Evolutionary conservation across 441 rosid species (phyloP), one percentile per base, ranked within the genome.

Genomic region (Corymbia citriodora): DNA sequence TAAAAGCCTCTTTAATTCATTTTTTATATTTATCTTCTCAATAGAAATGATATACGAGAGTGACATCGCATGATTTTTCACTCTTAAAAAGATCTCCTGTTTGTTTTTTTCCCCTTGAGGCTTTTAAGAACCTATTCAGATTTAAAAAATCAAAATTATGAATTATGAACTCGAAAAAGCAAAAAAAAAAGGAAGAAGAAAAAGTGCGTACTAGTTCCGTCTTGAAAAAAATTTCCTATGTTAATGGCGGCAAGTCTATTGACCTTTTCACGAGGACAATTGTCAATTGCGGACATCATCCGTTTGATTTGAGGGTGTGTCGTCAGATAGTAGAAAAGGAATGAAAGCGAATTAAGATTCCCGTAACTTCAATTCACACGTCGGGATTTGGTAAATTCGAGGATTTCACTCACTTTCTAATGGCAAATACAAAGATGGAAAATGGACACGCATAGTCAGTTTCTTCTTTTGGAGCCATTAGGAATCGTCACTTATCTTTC

Each of bases 241-340:
- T 4, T 7, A 11, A 45, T 10, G 27, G 10, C 8, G 0, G 3
- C 14, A 6, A 11, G 10, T 72, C 15, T 19, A 40, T 19, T 72
- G 8, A 18, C 40, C 25, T 17, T 70, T 23, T 33, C 1, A 0
- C 1, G 13, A 19, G 27, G 14, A 6, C 48, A 57, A 21, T 70
- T 70, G 33, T 15, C 15, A 5, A 11, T 72, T 10, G 27, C 2
- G 10, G 12, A 10, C 9, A 36, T 36, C 9, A 3, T 10, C n/a
- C 7, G 7, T 59, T 6, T 3, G 10, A 23, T 10, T 59, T 29
- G 27, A 59, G 14, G 6, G 27, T 27, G 33, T 11, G 1, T 19
- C 4, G 9, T 36, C 9, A 0, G 4, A 21, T 0, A 0, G 7
- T 19, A 72, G 3, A 7, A 21, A 3, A 33, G 0, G 5, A 10